Percentiles rank a stretch among this genome's conserved stretches.
Evolutionary conservation across 768 basidiomycete genomes (phyloP).

Genomic region (Tylopilus vinaceipallidus): DNA sequence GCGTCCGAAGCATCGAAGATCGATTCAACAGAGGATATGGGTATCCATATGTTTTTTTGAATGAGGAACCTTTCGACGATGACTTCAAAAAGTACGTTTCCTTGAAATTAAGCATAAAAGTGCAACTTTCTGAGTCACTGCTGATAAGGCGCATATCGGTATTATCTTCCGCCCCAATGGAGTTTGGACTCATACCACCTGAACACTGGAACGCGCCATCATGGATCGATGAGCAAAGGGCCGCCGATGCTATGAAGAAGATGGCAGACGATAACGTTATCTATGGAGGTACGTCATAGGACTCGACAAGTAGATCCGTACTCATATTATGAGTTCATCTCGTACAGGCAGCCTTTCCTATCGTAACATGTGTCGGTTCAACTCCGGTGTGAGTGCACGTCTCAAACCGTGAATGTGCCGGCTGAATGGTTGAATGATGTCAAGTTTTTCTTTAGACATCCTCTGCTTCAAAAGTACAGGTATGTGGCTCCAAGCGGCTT

Average conservation of each 20-base stretch:
- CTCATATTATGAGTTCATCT: background rate
- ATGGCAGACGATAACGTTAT: slow-evolving; percentile 49
- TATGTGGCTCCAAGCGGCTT: slow-evolving; percentile 2
- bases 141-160: slow-evolving; percentile 31
- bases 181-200: slow-evolving; percentile 57
- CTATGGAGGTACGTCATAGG: slow-evolving; percentile 43
- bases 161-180: slow-evolving; percentile 44
- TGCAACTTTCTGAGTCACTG: slow-evolving; percentile 16
- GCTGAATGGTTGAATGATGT: background rate
- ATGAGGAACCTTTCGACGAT: slow-evolving; percentile 56
- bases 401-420: background rate
- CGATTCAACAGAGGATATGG: slow-evolving; percentile 54
- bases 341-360: slow-evolving; percentile 35
- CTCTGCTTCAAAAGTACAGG: slow-evolving; percentile 31
- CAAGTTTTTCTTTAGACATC: slow-evolving; percentile 52
- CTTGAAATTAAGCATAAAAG: background rate
- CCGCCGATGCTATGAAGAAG: slow-evolving; percentile 46
- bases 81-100: slow-evolving; percentile 45
- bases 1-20: slow-evolving; percentile 55
- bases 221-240: slow-evolving; percentile 70
- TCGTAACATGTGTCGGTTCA: slow-evolving; percentile 76
- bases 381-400: slow-evolving; percentile 53
- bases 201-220: slow-evolving; percentile 70
- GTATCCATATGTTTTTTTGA: slow-evolving; percentile 67
- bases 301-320: background rate